phyloP scores from a whole-genome alignment of 495 filamentous ascomycete genomes.

The Daldinia grandis region DNA sequence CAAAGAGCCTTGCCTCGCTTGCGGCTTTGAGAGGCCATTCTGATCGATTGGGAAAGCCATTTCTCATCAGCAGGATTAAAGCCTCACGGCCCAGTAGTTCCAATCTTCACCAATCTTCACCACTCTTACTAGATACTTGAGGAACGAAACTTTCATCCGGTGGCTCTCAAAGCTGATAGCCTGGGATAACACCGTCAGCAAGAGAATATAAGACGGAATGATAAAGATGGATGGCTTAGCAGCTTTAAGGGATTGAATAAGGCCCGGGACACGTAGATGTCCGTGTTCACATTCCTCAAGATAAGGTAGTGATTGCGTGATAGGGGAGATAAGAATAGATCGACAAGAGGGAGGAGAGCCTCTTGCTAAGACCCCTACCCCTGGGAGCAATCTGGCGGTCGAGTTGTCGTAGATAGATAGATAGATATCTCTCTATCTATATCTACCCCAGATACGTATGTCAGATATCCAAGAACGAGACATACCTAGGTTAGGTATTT shows the following conservation, averaged over 20 bases:
- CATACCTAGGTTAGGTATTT: no score
- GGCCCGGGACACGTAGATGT: conserved; percentile 21
- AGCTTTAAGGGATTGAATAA: conserved; percentile 35
- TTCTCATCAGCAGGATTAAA: conserved; percentile 3
- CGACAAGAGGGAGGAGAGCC: conserved; percentile 31
- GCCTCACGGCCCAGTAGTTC: neutral
- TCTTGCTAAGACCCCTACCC: conserved; percentile 30
- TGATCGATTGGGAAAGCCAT: conserved; percentile 33
- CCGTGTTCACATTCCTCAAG: conserved; percentile 35
- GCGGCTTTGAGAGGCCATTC: conserved; percentile 38
- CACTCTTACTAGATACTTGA: no score
- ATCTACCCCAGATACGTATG: conserved; percentile 30
- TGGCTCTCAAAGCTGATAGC: conserved; percentile 1
- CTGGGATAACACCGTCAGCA: conserved; percentile 6
- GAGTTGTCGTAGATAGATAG: conserved; percentile 26
- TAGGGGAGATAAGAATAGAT: conserved; percentile 41
- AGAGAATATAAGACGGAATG: neutral
- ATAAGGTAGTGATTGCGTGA: conserved; percentile 42
- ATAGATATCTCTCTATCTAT: conserved; percentile 40
- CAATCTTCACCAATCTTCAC: neutral
- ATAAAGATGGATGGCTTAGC: conserved; percentile 22
- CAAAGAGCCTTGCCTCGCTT: conserved; percentile 38
- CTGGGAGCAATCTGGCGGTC: conserved; percentile 24
- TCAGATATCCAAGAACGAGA: conserved; percentile 15
- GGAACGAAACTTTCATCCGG: neutral